Base-by-base conservation (phyloP, 2,329 filamentous ascomycete species). In the Sphaerulina vaccinii region DNA sequence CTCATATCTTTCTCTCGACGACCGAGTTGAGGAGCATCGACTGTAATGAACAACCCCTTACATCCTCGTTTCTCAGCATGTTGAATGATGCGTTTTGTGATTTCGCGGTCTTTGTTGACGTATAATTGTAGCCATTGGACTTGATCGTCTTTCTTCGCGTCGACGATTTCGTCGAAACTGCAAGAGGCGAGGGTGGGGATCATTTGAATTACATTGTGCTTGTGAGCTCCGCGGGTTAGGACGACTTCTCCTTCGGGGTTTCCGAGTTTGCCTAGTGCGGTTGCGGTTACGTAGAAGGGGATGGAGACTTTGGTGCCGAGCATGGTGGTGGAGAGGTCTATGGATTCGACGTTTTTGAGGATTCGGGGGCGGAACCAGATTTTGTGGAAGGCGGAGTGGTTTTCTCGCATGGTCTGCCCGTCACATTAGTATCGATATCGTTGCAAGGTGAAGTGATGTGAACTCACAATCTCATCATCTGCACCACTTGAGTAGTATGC, bases 1-100 rank as follows among this genome's bases (percentile, higher is more conserved):
- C 93, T 88, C 93, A 97, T 97, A 70, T 97, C 93, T 76, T 97
- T 99, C 72, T 99, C 93, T 61, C 93, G 81, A 33, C 93, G 85
- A 36, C 93, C 93, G 18, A 99, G 84, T 72, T 97, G 92, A 5
- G 93, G 93, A 46, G 93, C 93, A 70, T 99, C 93, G 49, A 99
- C 93, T 2, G 93, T 99, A 75, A 99, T 96, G 78, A 99, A 99
- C 15, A 99, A 83, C 8, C 87, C 93, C 73, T 89, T 93, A 79
- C 93, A 97, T 22, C 93, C 93, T 51, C 93, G 86, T 66, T 77
- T 77, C 75, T 99, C 93, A 55, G 93, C 93, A 72, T 97, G 90
- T 73, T 92, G 72, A 42, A 99, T 87, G 62, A 99, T 97, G 58
- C 83, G 82, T 72, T 88, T 84, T 7, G 93, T 99, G 71, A 99